Base-by-base conservation (phyloP, 768 basidiomycete genomes). In the Kwoniella bestiolae region DNA sequence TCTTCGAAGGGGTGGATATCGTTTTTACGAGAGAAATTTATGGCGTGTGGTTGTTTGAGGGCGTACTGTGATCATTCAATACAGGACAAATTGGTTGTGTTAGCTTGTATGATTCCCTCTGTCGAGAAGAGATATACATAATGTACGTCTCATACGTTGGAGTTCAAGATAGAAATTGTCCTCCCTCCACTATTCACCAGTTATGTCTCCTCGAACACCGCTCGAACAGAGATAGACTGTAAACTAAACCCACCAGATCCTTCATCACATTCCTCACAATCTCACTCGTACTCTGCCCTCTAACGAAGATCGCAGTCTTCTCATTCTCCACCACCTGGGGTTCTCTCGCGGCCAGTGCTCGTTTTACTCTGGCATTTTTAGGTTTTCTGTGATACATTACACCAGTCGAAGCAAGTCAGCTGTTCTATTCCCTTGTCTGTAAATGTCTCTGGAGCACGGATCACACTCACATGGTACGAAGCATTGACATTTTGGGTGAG, bases 1-100 rank as follows among this genome's bases (percentile, higher is more conserved):
- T 91, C 85, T 72, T 98, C 95, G 77, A 99, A 98, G 4, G 96
- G 96, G 44, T 90, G 89, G 11, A 98, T 86, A 26, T 82, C 79
- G 79, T 98, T 98, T 82, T 96, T 95, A 81, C 94, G 96, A 50
- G 90, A 91, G 83, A 98, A 99, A 12, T 92, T 87, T 66, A 98
- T 90, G 0, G 89, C 89, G 74, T 95, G 71, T 0, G 96, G 95
- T 63, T 91, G 89, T 81, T 98, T 98, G 66, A 98, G 86, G 2
- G 91, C 88, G 89, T 94, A 94, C 94, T 96, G 41, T 11, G 4
- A 32, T 1, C 25, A 28, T 7, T 8, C 7, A 8, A 50, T 11
- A 7, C 25, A 7, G 21, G 21, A 7, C 11, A n/a, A n/a, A 8
- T 6, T 50, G 47, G 21, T 26, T 50, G 9, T 50, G 47, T n/a